Evolutionary conservation across 345 rosid species (phyloP), one percentile per base, ranked within the genome.

Genomic region (Cochlearia excelsa): DNA sequence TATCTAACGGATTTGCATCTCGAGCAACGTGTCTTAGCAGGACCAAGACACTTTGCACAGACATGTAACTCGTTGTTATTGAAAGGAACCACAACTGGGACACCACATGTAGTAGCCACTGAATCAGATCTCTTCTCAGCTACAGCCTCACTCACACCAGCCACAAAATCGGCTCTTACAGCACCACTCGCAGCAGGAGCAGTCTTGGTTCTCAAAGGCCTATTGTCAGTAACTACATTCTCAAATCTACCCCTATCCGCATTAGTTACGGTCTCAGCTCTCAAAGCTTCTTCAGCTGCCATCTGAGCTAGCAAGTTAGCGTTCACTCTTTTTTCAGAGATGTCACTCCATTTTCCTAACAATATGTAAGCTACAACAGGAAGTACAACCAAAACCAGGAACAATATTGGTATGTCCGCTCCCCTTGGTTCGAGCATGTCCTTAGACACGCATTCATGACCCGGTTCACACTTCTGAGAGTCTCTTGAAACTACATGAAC

Each of bases 391-490:
- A 88, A 75, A 69, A 88, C 82, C 64, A 88, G 77, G 75, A 88
- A 83, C 68, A 88, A 74, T 75, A 70, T 63, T 44, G 90, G 90
- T 72, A 88, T 55, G 71, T 85, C 90, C 67, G 85, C 86, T 81
- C 78, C 93, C 87, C 88, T 88, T 82, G 96, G 90, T 79, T 88
- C 85, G 37, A 88, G 96, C 96, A 88, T 88, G 86, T 80, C 87
- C 87, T 65, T 69, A 72, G 74, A 70, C 82, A 77, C 84, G 75
- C 78, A 73, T 80, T 85, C 96, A 88, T 88, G 79, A 77, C 96
- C 90, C 74, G 68, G 43, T 51, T 42, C 30, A 64, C 66, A 58
- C 57, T 61, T 63, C 43, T 40, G 57, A 61, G 56, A 64, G 63
- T 63, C 74, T 68, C 59, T 35, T 47, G 40, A 69, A 54, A 70